Evolutionary conservation across 495 filamentous ascomycete species (phyloP), one percentile per base, ranked within the genome.

Genomic region (Recurvomyces mirabilis): DNA sequence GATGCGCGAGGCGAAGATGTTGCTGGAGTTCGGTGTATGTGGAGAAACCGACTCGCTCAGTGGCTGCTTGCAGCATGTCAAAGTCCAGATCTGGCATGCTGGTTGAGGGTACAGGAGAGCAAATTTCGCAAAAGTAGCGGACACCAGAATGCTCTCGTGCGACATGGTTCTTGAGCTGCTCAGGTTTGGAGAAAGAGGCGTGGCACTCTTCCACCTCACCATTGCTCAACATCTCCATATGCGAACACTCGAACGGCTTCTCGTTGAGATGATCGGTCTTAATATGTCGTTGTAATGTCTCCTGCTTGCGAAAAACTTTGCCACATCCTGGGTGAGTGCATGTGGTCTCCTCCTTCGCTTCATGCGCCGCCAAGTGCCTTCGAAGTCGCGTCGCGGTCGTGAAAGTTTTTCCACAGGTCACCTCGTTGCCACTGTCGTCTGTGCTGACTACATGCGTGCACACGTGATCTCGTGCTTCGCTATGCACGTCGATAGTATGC

Each of bases 201-300:
- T 23, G 23, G 32, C 51, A 54, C 15, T 42, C 28, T 12, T 18
- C 37, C n/a, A 20, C 13, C 23, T 26, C 19, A 11, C 32, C 34
- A 12, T 29, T 35, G 1, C 37, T 29, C 17, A 26, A 33, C 19
- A 38, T 24, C 17, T 32, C 38, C 0, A 46, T 79, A 47, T 71
- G 72, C 1, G 65, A 53, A 60, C 91, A 98, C 42, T 56, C 51
- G 25, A 70, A 59, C 4, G 72, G 71, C 6, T 77, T 77, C 18
- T 62, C 61, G 52, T 82, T 67, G 18, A 89, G 67, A 58, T 98
- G 91, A 2, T 70, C 73, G 0, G 70, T 68, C 17, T 74, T 71
- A 38, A 95, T 77, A 61, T 98, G 91, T 14, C 81, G 76, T 52
- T 86, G 77, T 10, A 98, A 72, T 1, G 87, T 94, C 41, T 81